Evolutionary conservation across 306 rosid genomes (phyloP).

Genomic region (Cicer bijugum): DNA sequence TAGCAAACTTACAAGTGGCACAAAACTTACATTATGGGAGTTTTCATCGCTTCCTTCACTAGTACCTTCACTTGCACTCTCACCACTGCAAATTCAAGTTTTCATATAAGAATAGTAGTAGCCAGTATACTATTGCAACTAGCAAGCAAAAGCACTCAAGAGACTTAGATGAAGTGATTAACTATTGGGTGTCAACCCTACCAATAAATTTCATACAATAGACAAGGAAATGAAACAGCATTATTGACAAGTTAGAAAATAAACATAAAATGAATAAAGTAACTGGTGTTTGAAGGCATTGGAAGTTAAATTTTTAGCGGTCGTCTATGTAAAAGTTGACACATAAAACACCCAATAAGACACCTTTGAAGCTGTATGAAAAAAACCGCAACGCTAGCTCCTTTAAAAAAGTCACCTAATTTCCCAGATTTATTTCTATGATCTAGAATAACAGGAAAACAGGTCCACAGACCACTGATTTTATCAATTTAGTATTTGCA

Average conservation of each 20-base stretch:
- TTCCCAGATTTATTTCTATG: not conserved
- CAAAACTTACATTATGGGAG: conserved; percentile 81
- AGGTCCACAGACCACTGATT: conserved; percentile 1
- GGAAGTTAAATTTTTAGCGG: not conserved
- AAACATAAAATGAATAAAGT: not conserved
- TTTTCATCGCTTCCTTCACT: conserved; percentile 95
- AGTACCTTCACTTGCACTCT: conserved; percentile 91
- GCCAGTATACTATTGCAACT: conserved; percentile 39
- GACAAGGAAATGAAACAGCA: not conserved
- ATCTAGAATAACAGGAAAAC: not conserved
- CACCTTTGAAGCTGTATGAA: not conserved
- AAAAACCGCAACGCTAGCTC: not conserved
- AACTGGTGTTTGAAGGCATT: not conserved
- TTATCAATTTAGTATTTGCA: conserved; percentile 8
- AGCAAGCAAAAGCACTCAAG: conserved; percentile 27
- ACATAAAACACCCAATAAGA: not conserved
- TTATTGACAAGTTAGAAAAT: not conserved
- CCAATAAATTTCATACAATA: not conserved
- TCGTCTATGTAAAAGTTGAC: not conserved
- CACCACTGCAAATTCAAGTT: conserved; percentile 75
- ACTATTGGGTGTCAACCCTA: not conserved
- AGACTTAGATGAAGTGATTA: not conserved
- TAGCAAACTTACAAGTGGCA: conserved; percentile 37
- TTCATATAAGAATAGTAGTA: conserved; percentile 50
- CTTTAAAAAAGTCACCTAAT: not conserved